phyloP scores from a whole-genome alignment of 345 rosid species.

The Orychophragmus violaceus region DNA sequence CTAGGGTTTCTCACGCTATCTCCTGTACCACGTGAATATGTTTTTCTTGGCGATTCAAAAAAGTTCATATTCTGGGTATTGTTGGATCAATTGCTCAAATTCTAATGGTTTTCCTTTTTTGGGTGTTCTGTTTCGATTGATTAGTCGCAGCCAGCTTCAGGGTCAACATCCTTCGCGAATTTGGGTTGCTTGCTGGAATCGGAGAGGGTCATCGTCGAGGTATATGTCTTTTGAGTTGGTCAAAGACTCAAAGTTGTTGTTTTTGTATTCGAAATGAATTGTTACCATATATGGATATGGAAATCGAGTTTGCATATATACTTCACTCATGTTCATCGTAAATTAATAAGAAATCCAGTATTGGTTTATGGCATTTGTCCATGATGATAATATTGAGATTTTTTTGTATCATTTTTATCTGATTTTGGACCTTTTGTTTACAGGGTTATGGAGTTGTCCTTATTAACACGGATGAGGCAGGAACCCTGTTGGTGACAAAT shows the following conservation, averaged over 20 bases:
- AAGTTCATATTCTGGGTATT: not conserved
- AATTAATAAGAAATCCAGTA: not conserved
- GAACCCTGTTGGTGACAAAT: conserved; percentile 82
- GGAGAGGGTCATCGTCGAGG: conserved; percentile 68
- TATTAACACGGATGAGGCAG: conserved; percentile 86
- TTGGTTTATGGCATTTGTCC: conserved; percentile 1
- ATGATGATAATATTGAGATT: not conserved
- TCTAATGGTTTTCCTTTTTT: not conserved
- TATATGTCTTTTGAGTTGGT: conserved; percentile 11
- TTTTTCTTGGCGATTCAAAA: not conserved
- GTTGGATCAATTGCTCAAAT: not conserved
- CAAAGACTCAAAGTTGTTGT: not conserved
- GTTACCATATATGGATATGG: not conserved
- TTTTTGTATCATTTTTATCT: not conserved
- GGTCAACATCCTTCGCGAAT: conserved; percentile 43
- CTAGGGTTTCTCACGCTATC: conserved; percentile 12
- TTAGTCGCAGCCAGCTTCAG: conserved; percentile 43
- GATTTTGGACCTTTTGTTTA: conserved; percentile 18
- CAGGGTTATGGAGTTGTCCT: conserved; percentile 91
- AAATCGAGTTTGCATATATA: not conserved
- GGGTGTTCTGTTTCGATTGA: not conserved
- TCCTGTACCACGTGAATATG: conserved; percentile 3
- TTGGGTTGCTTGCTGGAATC: conserved; percentile 73
- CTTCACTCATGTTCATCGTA: not conserved
- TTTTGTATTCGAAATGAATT: not conserved